phyloP scores from a whole-genome alignment of 768 basidiomycete genomes.

The Leccinum uliginosum region DNA sequence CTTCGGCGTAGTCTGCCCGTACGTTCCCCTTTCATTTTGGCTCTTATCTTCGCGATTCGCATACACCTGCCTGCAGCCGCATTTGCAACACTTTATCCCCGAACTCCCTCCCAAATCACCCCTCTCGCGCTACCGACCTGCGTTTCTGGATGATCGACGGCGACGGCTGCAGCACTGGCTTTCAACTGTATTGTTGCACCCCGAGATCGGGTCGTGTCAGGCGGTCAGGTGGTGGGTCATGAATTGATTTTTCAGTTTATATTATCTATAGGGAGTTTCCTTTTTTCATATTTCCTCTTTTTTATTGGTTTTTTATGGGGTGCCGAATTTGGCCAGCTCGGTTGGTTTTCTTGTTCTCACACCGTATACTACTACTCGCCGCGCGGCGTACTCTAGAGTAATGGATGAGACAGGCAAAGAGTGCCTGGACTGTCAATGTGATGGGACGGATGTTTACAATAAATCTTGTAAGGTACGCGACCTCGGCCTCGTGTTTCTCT shows the following conservation, averaged over 20 bases:
- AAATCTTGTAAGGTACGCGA: neutral
- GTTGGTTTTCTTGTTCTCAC: neutral
- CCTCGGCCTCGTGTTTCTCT: neutral
- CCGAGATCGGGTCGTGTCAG: constrained; percentile 61
- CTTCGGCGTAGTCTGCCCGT: constrained; percentile 54
- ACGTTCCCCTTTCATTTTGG: constrained; percentile 11
- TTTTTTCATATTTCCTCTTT: too few relatives aligned
- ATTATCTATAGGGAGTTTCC: neutral
- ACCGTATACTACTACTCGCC: neutral
- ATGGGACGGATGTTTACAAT: neutral
- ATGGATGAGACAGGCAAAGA: too few relatives aligned
- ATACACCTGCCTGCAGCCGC: constrained; percentile 29
- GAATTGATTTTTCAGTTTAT: constrained; percentile 21
- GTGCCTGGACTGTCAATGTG: neutral
- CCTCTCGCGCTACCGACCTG: constrained; percentile 59
- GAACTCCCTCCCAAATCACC: constrained; percentile 66
- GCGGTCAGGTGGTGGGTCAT: constrained; percentile 62
- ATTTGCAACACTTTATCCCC: constrained; percentile 48
- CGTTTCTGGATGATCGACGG: constrained; percentile 62
- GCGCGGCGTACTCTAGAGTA: neutral
- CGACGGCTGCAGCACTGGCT: constrained; percentile 65
- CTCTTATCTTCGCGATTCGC: neutral
- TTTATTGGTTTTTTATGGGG: neutral
- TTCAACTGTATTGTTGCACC: constrained; percentile 58
- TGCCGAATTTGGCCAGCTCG: neutral